Evolutionary conservation across 2,329 filamentous ascomycete genomes (phyloP), one percentile per base, ranked within the genome.

Genomic region (Cadophora luteo-olivacea): DNA sequence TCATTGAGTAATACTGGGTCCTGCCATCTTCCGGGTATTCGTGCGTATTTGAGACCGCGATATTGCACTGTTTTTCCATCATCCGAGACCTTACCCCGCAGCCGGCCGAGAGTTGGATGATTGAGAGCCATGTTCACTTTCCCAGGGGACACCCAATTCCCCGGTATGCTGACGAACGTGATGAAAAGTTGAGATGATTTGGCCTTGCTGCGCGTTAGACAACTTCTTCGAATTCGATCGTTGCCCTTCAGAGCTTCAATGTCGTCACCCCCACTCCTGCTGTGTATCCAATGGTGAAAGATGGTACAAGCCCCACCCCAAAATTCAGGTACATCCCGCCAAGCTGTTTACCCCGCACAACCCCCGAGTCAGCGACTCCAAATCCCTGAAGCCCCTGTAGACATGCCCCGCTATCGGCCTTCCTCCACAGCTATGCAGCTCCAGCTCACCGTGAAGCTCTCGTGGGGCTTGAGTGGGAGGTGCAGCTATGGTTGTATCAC

Each of bases 21-120:
- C 66, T 75, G 63, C 69, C 76, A 81, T 57, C 79, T 72, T 3
- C 71, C 75, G 2, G 78, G 76, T 66, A 80, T 77, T 1, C 67
- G 67, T 8, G 78, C 79, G 54, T 77, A 81, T 73, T 78, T 79
- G 25, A 81, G 70, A 41, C 77, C 77, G 29, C 78, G 74, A 68
- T 78, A 81, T 67, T 80, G 77, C 14, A 74, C 68, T 52, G 72
- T 72, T 29, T 63, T 36, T 22, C 61, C 55, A 49, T 69, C 61
- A 24, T 57, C 9, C 9, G 68, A 69, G n/a, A 54, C 16, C 11
- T 24, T 41, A 54, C 72, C 72, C 29, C 61, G 68, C 38, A 73
- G 51, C 6, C 33, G 41, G 12, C 72, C 70, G 0, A 73, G 64
- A 7, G 14, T 63, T 14, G 60, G 45, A 41, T 73, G 72, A 38